Base-by-base conservation (phyloP, 169 alveolate genomes). In the Cryptosporidium baileyi region DNA sequence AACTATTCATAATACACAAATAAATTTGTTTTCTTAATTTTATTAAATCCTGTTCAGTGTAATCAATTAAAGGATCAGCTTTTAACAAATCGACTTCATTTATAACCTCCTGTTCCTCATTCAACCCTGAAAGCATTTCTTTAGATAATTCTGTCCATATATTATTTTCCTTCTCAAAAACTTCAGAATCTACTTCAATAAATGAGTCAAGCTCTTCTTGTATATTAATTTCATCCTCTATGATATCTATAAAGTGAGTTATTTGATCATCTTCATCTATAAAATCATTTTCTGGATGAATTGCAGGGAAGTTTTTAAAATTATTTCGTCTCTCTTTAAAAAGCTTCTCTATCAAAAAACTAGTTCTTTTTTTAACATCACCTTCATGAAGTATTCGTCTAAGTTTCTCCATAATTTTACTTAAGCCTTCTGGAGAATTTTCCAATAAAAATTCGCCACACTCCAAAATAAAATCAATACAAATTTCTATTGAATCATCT, bases 311-410 rank as follows among this genome's bases (percentile, higher is more conserved):
- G 47, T 94, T 97, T 41, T 65, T 88, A 91, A 97, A 97, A 79
- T 95, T 93, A 17, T 94, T 92, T 81, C 98, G 93, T 67, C 99
- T 91, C 15, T 95, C 90, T 57, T 94, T 95, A 93, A 97, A 97
- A 51, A 97, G 91, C 63, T 95, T 93, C 89, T 98, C 99, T 80
- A 98, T 97, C 47, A 96, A 94, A 80, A 97, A 98, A 80, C 97
- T 98, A 26, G 98, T 97, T 90, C 97, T 95, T 91, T 96, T 96
- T 79, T 93, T 95, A 2, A 94, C 92, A 45, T 94, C 94, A 3
- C 99, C 99, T 74, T 97, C 99, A 74, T 97, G 99, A 63, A 98
- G 89, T 65, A 98, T 96, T 52, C 95, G 95, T 82, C 98, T 96
- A 40, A 98, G 92, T 62, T 98, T 90, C 81, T 97, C 99, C 89